Evolutionary conservation across 352 stramenopile species (phyloP), one percentile per base, ranked within the genome.

Genomic region (Phytophthora tubulina): DNA sequence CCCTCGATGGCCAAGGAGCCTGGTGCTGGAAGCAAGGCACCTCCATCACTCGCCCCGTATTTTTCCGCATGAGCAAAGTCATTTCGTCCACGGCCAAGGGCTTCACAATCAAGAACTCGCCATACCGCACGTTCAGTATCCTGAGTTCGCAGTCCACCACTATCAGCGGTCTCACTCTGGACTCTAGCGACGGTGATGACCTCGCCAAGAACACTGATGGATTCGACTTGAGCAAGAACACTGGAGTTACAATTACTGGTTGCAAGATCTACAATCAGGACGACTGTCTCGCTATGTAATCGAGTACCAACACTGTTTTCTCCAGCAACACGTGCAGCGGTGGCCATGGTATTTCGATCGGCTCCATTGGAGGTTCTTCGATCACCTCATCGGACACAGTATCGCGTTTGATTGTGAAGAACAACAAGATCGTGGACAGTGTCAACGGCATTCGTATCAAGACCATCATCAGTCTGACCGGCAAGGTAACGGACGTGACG

Each of bases 91-190:
- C 33, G 4, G 36, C 80, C 15, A 65, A 56, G 33, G 65, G 62
- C 1, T 78, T 78, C 56, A 80, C 60, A 8, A 60, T 82, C 72
- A 75, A 76, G 68, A 76, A 71, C 53, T 44, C 38, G 53, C 54
- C 63, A 4, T 71, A 58, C 45, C 65, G 56, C 13, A 72, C 65
- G 1, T 74, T 74, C 73, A 80, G 71, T 41, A 72, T 81, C 49
- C n/a, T 76, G 7, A 72, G 11, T 31, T 78, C 42, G 6, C 44
- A 50, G 44, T 76, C 69, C 7, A 76, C 67, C 10, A 72, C 64
- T 15, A 38, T 72, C 15, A 72, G 55, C 13, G 64, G 64, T 9
- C 35, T 72, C 2, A 72, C 64, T 0, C 55, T 72, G 3, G 64
- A 76, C 51, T 68, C 70, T 10, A 69, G 63, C 14, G 63, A 3